phyloP scores from a whole-genome alignment of 768 basidiomycete species.

The Psilocybe azurescens region DNA sequence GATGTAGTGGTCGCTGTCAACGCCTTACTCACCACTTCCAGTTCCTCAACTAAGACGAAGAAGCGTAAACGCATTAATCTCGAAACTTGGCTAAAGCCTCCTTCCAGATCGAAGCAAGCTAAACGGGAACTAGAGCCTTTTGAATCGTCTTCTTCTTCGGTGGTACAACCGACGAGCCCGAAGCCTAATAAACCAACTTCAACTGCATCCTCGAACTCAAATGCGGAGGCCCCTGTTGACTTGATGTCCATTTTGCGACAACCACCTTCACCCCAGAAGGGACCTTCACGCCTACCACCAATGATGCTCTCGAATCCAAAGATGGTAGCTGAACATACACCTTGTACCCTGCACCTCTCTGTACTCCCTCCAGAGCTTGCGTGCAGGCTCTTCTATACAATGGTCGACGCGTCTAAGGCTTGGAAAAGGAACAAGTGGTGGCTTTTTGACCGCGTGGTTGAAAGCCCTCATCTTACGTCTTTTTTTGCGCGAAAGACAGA shows the following conservation, averaged over 20 bases:
- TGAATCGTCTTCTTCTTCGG: constrained; percentile 1
- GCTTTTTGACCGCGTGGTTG: constrained; percentile 81
- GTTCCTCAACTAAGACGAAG: constrained; percentile 5
- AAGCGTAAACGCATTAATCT: constrained; percentile 60
- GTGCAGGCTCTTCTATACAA: constrained; percentile 72
- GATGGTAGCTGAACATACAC: constrained; percentile 70
- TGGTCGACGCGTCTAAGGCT: constrained; percentile 62
- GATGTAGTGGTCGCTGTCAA: constrained; percentile 57
- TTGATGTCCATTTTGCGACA: constrained; percentile 64
- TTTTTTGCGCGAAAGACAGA: constrained; percentile 69
- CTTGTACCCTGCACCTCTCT: constrained; percentile 75
- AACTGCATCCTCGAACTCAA: constrained; percentile 2
- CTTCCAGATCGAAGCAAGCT: constrained; percentile 23
- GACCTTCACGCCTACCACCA: constrained; percentile 53
- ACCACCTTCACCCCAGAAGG: constrained; percentile 44
- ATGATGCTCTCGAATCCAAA: constrained; percentile 64
- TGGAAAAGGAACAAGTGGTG: constrained; percentile 87
- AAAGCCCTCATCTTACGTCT: constrained; percentile 83
- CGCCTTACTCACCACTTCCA: constrained; percentile 32
- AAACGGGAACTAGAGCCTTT: constrained; percentile 1
- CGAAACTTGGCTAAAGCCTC: constrained; percentile 57
- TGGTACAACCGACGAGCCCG: constrained; percentile 18
- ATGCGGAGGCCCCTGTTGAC: constrained; percentile 42
- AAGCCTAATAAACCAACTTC: constrained; percentile 19
- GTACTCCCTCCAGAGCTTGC: constrained; percentile 79